phyloP scores from a whole-genome alignment of 805 yeast species.

The Candida corydali region DNA sequence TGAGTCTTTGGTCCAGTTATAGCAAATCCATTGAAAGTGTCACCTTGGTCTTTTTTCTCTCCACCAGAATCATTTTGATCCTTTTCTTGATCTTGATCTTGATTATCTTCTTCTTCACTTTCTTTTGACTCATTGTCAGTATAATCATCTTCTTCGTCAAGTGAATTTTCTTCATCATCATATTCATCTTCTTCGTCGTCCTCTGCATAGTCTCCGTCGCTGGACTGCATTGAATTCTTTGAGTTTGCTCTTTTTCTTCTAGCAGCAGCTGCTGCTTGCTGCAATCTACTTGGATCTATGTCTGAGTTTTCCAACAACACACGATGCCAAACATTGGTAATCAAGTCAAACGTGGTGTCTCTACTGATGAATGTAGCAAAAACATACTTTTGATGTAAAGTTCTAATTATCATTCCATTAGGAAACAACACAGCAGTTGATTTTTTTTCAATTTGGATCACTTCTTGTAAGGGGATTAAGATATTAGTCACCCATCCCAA shows the following conservation, averaged over 20 bases:
- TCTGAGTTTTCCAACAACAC: slow-evolving; percentile 25
- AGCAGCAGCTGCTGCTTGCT: not conserved
- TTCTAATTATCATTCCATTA: slow-evolving; percentile 60
- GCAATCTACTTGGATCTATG: slow-evolving; percentile 13
- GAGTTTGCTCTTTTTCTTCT: slow-evolving; percentile 9
- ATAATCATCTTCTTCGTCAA: not conserved
- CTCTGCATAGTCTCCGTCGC: slow-evolving; percentile 13
- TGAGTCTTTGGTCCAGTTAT: slow-evolving; percentile 45
- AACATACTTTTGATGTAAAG: slow-evolving; percentile 56
- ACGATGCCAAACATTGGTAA: slow-evolving; percentile 60
- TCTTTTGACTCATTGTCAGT: slow-evolving; percentile 12
- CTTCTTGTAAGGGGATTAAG: slow-evolving; percentile 54
- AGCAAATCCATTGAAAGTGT: slow-evolving; percentile 33
- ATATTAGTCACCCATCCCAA: slow-evolving; percentile 64
- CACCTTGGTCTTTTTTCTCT: slow-evolving; percentile 17
- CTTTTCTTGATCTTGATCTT: slow-evolving; percentile 18
- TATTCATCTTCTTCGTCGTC: slow-evolving; percentile 8
- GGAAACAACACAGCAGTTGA: slow-evolving; percentile 67
- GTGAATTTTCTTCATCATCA: slow-evolving; percentile 6
- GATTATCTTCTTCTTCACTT: slow-evolving; percentile 18
- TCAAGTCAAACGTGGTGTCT: slow-evolving; percentile 48
- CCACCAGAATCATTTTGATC: slow-evolving; percentile 11
- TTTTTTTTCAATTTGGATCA: slow-evolving; percentile 60
- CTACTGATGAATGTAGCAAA: slow-evolving; percentile 66
- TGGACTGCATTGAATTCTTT: slow-evolving; percentile 3